These are phyloP conservation scores for Boletus sp. DNA, from an alignment of 1,284 basidiomycete species.

Conservation along the genomic window DNA sequence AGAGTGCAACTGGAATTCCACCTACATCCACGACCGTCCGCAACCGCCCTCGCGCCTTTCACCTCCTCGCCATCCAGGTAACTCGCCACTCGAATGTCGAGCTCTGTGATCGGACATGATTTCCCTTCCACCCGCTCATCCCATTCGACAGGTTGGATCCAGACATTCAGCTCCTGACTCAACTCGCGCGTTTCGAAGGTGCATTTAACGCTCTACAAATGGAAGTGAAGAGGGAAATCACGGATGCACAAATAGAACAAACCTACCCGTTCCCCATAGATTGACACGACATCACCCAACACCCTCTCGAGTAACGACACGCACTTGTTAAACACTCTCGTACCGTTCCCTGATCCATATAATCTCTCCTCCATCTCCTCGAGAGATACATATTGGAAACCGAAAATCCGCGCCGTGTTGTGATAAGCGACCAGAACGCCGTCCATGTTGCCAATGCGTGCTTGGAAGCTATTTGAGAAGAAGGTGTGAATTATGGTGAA, in stretches of 20 bases:
- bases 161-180: slow-evolving; percentile 52
- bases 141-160: slow-evolving; percentile 63
- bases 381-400: slow-evolving; percentile 92
- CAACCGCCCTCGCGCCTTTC: slow-evolving; percentile 37
- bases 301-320: slow-evolving; percentile 74
- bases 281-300: slow-evolving; percentile 55
- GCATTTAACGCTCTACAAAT: slow-evolving; percentile 52
- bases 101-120: slow-evolving; percentile 40
- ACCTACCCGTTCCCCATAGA: slow-evolving; percentile 69
- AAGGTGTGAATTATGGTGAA: background rate
- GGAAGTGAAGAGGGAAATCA: background rate
- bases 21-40: slow-evolving; percentile 40
- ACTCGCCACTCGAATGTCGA: slow-evolving; percentile 39
- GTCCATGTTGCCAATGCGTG: slow-evolving; percentile 96
- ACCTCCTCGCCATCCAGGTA: slow-evolving; percentile 35
- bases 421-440: slow-evolving; percentile 96
- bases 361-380: slow-evolving; percentile 85
- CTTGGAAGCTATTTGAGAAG: slow-evolving; percentile 74
- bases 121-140: slow-evolving; percentile 33
- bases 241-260: background rate
- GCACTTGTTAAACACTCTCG: slow-evolving; percentile 77
- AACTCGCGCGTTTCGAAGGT: slow-evolving; percentile 55
- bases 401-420: slow-evolving; percentile 86
- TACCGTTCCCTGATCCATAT: slow-evolving; percentile 61
- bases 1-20: background rate